A percentile compares a stretch with the other conserved stretches of the same genome.
Conservation (phyloP, 768 basidiomycete species). For the Nidularia pulvinata region DNA sequence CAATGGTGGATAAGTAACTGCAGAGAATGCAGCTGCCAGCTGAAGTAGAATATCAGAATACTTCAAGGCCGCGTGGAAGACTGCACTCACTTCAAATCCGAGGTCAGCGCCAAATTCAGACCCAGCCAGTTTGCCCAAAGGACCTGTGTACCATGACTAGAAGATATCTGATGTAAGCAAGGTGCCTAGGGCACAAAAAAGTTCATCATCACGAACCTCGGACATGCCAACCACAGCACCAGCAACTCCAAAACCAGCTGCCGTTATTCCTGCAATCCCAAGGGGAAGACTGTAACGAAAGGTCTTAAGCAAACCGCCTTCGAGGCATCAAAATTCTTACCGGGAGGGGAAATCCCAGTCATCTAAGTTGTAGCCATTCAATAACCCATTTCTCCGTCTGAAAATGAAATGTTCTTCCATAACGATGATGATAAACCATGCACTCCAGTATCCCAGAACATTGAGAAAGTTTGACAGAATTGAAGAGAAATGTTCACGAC, state of each 20-base stretch:
- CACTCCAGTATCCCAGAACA: constrained; percentile 1
- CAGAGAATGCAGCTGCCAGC: neutral
- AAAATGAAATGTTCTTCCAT: constrained; percentile 1
- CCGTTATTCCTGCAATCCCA: neutral
- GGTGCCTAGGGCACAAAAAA: neutral
- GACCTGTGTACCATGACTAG: neutral
- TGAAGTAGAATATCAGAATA: neutral
- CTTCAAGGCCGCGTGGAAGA: too few relatives aligned
- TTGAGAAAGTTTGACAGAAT: neutral
- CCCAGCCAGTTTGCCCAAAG: neutral
- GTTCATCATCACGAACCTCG: neutral
- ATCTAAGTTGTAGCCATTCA: neutral
- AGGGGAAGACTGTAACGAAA: neutral
- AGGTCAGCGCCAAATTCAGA: neutral
- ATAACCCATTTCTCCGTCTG: neutral
- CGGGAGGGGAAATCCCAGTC: neutral
- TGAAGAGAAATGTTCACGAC: constrained; percentile 1
- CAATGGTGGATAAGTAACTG: neutral
- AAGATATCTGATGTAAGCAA: too few relatives aligned
- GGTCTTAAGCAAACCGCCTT: neutral
- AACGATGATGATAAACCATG: constrained; percentile 1
- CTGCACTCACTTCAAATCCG: neutral
- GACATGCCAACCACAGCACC: constrained; percentile 1
- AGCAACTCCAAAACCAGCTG: neutral
- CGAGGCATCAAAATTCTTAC: neutral